Percentiles rank a stretch among this genome's conserved stretches.
Evolutionary conservation across 1,284 basidiomycete species (phyloP).

Genomic region (Cutaneotrichosporon sp.): DNA sequence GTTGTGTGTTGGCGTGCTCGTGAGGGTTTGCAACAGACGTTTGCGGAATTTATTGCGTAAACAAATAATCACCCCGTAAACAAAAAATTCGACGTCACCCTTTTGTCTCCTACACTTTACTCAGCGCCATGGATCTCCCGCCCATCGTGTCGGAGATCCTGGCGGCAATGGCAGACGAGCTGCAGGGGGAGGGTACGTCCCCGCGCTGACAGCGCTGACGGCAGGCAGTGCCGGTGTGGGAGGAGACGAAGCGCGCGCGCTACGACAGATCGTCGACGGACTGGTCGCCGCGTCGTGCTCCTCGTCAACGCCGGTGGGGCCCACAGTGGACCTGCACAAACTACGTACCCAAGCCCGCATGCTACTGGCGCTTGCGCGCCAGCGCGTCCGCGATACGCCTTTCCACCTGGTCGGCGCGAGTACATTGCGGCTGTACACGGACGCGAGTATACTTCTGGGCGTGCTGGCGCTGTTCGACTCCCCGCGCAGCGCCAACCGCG

Average conservation of each 20-base stretch:
- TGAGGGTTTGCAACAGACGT: no score
- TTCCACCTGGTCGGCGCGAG: conserved; percentile 44
- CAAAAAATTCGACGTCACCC: no score
- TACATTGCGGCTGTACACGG: conserved; percentile 51
- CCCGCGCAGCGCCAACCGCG: background rate
- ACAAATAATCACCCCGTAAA: no score
- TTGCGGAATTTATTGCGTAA: no score
- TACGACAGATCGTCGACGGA: background rate
- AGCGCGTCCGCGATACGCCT: conserved; percentile 46
- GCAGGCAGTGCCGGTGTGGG: background rate
- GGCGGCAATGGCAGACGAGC: background rate
- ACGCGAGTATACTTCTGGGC: conserved; percentile 40
- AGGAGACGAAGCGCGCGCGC: background rate
- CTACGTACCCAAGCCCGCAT: conserved; percentile 11
- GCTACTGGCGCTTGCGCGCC: conserved; percentile 45
- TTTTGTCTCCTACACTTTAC: no score
- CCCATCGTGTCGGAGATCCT: background rate
- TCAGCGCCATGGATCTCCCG: no score
- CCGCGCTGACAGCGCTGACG: no score
- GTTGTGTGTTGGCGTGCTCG: no score
- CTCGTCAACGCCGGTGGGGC: background rate
- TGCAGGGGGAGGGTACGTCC: background rate
- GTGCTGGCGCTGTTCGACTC: conserved; percentile 17
- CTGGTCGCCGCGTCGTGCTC: background rate
- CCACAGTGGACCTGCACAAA: background rate